These are phyloP conservation scores for Penicillium sp. DNA, from an alignment of 2,329 filamentous ascomycete genomes.

Conservation along the genomic window DNA sequence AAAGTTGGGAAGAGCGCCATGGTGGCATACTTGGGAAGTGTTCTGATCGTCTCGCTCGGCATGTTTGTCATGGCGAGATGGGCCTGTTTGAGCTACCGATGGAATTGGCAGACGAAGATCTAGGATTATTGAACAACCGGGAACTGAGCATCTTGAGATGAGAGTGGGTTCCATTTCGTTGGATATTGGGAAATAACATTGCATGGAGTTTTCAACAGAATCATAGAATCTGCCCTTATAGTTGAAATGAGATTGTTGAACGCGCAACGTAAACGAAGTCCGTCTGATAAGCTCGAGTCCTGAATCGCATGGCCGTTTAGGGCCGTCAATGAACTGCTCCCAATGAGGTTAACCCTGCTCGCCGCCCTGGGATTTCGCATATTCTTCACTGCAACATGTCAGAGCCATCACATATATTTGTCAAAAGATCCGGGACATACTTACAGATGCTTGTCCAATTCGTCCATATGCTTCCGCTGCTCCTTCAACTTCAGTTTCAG, in stretches of 20 bases:
- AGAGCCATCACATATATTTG: neutral
- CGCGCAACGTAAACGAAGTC: neutral
- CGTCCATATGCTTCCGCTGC: slow-evolving; percentile 25
- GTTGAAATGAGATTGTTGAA: neutral
- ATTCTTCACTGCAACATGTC: slow-evolving; percentile 15
- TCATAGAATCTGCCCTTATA: neutral
- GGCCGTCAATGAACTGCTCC: neutral
- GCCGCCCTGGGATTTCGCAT: slow-evolving; percentile 16
- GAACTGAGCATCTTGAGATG: neutral
- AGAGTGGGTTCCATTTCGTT: neutral
- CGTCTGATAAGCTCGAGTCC: neutral
- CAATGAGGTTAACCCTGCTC: slow-evolving; percentile 15
- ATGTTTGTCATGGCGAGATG: slow-evolving; percentile 37
- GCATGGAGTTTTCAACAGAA: neutral
- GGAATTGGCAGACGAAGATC: slow-evolving; percentile 39
- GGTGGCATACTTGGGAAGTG: slow-evolving; percentile 45
- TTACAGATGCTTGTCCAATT: slow-evolving; percentile 29
- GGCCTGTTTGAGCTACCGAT: slow-evolving; percentile 40
- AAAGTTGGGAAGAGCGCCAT: slow-evolving; percentile 45
- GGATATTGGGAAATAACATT: neutral
- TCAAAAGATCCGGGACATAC: neutral
- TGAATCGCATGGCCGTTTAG: neutral
- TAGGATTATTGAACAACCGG: slow-evolving; percentile 10
- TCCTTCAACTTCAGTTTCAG: slow-evolving; percentile 25
- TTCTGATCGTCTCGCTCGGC: slow-evolving; percentile 39